Evolutionary conservation across 202 grass and related monocot species (phyloP).

Genomic region (Zoysia matrella): DNA sequence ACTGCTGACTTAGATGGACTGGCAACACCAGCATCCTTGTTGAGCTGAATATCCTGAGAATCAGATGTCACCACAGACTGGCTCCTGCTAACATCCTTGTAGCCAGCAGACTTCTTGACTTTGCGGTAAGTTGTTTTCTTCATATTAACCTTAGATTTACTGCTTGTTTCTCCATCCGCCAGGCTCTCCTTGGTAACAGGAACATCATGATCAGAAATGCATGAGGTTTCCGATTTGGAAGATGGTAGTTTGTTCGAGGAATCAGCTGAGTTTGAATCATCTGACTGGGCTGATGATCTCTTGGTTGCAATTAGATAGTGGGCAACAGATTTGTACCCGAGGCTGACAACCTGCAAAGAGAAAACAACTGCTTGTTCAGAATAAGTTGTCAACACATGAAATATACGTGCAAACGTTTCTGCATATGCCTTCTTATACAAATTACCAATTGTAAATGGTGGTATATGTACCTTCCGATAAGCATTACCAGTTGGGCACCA

Average conservation of each 20-base stretch:
- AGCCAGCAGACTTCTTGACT: conserved; percentile 2
- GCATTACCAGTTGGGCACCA: conserved; percentile 73
- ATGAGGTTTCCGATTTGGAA: conserved; percentile 34
- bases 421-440: neutral
- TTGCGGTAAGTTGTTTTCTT: neutral
- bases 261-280: conserved; percentile 45
- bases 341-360: conserved; percentile 49
- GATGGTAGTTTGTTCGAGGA: conserved; percentile 33
- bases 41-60: conserved; percentile 13
- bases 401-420: neutral
- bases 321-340: conserved; percentile 90
- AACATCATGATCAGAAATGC: conserved; percentile 36
- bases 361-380: conserved; percentile 12
- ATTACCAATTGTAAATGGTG: neutral
- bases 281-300: conserved; percentile 12
- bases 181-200: neutral
- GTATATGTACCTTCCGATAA: conserved; percentile 64
- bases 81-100: conserved; percentile 17
- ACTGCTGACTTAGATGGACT: conserved; percentile 28
- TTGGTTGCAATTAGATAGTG: conserved; percentile 86
- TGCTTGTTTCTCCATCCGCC: conserved; percentile 28
- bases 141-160: neutral
- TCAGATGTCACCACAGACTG: conserved; percentile 42
- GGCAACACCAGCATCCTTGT: conserved; percentile 15
- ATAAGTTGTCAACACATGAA: neutral